Percentiles rank a stretch among this genome's conserved stretches.
Evolutionary conservation across 352 stramenopile species (phyloP).

Genomic region (Globisporangium parvum): DNA sequence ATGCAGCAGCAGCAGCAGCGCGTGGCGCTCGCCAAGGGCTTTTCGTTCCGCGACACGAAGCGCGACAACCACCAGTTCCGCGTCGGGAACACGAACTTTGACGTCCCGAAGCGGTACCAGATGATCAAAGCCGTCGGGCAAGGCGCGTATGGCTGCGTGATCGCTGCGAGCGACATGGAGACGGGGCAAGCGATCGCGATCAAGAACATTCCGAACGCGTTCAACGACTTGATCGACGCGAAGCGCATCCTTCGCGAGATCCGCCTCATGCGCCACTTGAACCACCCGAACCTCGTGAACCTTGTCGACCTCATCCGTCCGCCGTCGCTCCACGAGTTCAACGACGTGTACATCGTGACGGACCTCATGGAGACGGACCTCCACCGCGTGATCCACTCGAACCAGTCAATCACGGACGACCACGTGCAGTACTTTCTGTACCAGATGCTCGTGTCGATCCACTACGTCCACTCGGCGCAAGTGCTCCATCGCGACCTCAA

Average conservation of each 20-base stretch:
- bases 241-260: constrained; percentile 88
- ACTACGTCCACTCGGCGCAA: constrained; percentile 77
- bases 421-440: constrained; percentile 79
- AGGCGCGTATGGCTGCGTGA: constrained; percentile 90
- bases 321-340: constrained; percentile 81
- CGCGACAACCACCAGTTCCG: constrained; percentile 86
- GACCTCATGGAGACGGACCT: constrained; percentile 78
- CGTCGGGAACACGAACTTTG: constrained; percentile 84
- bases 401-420: constrained; percentile 75
- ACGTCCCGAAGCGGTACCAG: constrained; percentile 80
- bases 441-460: constrained; percentile 72
- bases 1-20: constrained; percentile 30
- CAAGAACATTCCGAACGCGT: constrained; percentile 95
- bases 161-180: constrained; percentile 82
- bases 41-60: constrained; percentile 78
- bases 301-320: constrained; percentile 73
- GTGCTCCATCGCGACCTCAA: constrained; percentile 77
- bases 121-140: constrained; percentile 89
- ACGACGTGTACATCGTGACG: constrained; percentile 84
- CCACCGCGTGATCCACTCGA: constrained; percentile 76
- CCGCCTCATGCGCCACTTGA: constrained; percentile 83
- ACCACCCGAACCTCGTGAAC: constrained; percentile 80
- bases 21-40: constrained; percentile 54
- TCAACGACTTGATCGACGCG: constrained; percentile 84
- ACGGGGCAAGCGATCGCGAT: constrained; percentile 90